Evolutionary conservation across 2,329 filamentous ascomycete species (phyloP).

Genomic region (Simplicillium aogashimaense): DNA sequence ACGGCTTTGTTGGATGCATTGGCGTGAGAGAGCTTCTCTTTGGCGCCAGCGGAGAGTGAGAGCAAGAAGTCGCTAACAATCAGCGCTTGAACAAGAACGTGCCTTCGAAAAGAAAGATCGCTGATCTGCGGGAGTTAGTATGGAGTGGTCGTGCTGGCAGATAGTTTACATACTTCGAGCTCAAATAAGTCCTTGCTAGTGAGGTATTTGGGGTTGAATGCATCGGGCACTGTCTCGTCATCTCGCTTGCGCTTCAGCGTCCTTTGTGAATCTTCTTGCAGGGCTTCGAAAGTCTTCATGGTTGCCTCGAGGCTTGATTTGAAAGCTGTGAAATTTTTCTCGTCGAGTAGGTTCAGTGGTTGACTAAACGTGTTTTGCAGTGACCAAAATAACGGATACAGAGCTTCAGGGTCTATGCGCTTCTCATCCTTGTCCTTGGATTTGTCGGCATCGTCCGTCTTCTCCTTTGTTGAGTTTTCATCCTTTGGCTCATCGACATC

Average conservation of each 20-base stretch:
- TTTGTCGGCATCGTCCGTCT: slow-evolving; percentile 36
- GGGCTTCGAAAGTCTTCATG: slow-evolving; percentile 41
- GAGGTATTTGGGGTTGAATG: slow-evolving; percentile 94
- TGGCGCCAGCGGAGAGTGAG: slow-evolving; percentile 75
- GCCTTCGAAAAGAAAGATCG: slow-evolving; percentile 86
- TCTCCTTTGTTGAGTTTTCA: slow-evolving; percentile 17
- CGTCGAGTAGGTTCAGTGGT: slow-evolving; percentile 71
- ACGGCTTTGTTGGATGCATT: slow-evolving; percentile 74
- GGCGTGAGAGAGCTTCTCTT: slow-evolving; percentile 63
- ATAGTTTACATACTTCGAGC: slow-evolving; percentile 56
- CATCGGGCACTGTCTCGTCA: slow-evolving; percentile 31
- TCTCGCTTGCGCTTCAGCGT: slow-evolving; percentile 60
- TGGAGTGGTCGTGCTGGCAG: background rate
- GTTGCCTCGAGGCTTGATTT: slow-evolving; percentile 63
- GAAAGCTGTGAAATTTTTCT: slow-evolving; percentile 67
- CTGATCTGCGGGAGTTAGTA: slow-evolving; percentile 52
- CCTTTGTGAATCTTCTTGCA: slow-evolving; percentile 35
- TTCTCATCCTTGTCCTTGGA: no score
- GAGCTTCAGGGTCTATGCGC: slow-evolving; percentile 52
- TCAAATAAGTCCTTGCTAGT: slow-evolving; percentile 97
- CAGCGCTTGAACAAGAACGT: slow-evolving; percentile 89
- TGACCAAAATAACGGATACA: slow-evolving; percentile 93
- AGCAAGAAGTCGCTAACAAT: slow-evolving; percentile 93
- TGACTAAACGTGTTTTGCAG: slow-evolving; percentile 88
- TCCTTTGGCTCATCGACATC: slow-evolving; percentile 47